Evolutionary conservation across 805 yeast species (phyloP).

Genomic region (Jamesozyma gamospora): DNA sequence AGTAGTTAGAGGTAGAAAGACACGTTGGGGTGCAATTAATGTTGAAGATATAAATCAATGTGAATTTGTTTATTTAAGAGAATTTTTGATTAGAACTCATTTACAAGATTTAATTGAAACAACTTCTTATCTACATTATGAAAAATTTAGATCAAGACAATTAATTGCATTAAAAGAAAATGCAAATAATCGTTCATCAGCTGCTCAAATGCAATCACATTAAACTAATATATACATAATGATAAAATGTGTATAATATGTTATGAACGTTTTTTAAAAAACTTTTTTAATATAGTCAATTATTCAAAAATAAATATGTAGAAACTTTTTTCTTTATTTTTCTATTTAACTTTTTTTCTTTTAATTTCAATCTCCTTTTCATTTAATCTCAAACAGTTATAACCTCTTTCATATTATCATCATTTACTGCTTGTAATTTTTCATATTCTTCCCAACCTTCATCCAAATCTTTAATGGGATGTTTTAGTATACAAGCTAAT

Average conservation of each 20-base stretch:
- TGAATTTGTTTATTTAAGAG: constrained; percentile 89
- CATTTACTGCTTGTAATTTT: background rate
- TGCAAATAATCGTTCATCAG: constrained; percentile 38
- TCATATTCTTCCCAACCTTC: constrained; percentile 32
- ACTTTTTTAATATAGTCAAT: too few relatives aligned
- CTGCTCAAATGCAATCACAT: constrained; percentile 22
- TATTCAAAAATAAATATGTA: too few relatives aligned
- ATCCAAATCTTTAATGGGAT: constrained; percentile 72
- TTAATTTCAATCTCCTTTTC: background rate
- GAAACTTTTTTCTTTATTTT: background rate
- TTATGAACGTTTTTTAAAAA: background rate
- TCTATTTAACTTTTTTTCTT: background rate
- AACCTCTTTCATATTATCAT: background rate
- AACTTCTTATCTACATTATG: constrained; percentile 81
- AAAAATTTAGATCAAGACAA: constrained; percentile 87
- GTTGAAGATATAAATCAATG: constrained; percentile 92
- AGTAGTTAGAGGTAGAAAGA: constrained; percentile 78
- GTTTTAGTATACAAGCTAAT: constrained; percentile 74
- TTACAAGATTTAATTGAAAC: constrained; percentile 92
- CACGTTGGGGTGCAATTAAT: constrained; percentile 88
- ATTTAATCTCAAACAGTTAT: background rate
- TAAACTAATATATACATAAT: constrained; percentile 3
- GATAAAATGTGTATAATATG: too few relatives aligned
- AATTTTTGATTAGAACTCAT: constrained; percentile 90
- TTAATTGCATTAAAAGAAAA: constrained; percentile 88